Base-by-base conservation (phyloP, 495 filamentous ascomycete genomes). In the Trichoderma gamsii region DNA sequence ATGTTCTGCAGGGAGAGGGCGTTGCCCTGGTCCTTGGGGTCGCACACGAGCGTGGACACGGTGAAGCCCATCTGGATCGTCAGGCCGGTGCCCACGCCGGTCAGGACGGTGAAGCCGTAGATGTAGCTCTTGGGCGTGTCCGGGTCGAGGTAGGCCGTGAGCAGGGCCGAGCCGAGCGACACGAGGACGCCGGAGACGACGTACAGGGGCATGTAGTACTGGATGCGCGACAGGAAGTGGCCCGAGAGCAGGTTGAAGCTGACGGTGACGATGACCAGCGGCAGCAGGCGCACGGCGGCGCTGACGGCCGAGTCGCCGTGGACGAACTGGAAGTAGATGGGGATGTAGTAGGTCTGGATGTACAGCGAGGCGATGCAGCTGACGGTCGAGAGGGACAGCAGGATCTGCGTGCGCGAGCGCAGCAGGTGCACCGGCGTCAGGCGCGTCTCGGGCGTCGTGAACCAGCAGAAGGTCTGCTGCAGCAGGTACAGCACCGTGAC, bases 171-270 rank as follows among this genome's bases (percentile, higher is more conserved):
- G 23, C 85, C 86, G n/a, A 84, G 72, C 4, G 85, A 52, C 35
- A 79, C 71, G 16, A 88, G 70, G 21, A 79, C 70, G 11, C 84
- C 84, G 1, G 79, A 81, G 2, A 79, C 64, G 4, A 85, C 64
- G 72, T 84, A 90, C 79, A 87, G 85, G 0, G 83, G 84, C 79
- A 84, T 83, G 73, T 90, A 90, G 69, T 82, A 80, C 2, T 81
- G 80, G 21, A 78, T 71, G 46, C 77, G 79, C 5, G 78, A 73
- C 68, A 90, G 80, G 23, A 86, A 67, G 4, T 74, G 77, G 32
- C 88, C 87, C 59, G 83, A 82, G 41, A 72, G 23, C 21, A 88
- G 73, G 64, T 76, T 79, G 56, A 76, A 72, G 68, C 79, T 72
- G 23, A 88, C 80, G 61, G 82, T 71, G 6, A 86, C 64, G 65